Base-by-base conservation (phyloP, 139 green algal genomes). In the Closterium sp. region DNA sequence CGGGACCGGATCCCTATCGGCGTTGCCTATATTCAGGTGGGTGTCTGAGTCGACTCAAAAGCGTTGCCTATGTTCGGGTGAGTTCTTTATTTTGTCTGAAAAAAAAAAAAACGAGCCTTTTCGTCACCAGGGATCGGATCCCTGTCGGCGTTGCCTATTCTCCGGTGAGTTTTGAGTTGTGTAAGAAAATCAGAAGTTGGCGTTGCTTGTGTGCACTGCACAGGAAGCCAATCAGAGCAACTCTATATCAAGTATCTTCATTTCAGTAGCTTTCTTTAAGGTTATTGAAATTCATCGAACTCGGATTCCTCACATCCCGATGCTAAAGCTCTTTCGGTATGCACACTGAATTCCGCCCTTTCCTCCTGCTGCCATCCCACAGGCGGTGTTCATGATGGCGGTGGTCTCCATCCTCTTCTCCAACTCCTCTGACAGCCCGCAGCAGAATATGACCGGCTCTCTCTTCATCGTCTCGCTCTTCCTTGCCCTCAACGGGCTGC, bases 381-480 rank as follows among this genome's bases (percentile, higher is more conserved):
- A 94, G 91, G 36, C 30, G n/a, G 64, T 89, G 34, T 10, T 94
- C 19, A 94, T 94, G 89, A 86, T 55, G 88, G 10, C 31, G n/a
- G 83, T 94, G 16, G 43, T 95, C 0, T 91, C 23, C n/a, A 87
- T 94, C 1, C 92, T 95, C 28, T 95, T 89, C 76, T 95, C 93
- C 36, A 31, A 84, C 88, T 66, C 95, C 21, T 34, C 83, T 34
- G 87, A 93, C 10, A 92, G 93, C 33, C 33, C 90, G 19, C 92
- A 95, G 12, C 93, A 95, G 55, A 84, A 95, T 85, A 83, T 89
- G 66, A 83, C 84, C 36, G 93, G 93, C 4, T 86, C 93, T 16
- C 31, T 95, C 32, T 95, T 95, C 43, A 95, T 95, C 33, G 86
- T 92, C 19, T 23, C 91, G 6, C 92, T 94, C 90, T 92, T 93